phyloP scores from a whole-genome alignment of 371 early-diverging fungal genomes.

The Apophysomyces variabilis region DNA sequence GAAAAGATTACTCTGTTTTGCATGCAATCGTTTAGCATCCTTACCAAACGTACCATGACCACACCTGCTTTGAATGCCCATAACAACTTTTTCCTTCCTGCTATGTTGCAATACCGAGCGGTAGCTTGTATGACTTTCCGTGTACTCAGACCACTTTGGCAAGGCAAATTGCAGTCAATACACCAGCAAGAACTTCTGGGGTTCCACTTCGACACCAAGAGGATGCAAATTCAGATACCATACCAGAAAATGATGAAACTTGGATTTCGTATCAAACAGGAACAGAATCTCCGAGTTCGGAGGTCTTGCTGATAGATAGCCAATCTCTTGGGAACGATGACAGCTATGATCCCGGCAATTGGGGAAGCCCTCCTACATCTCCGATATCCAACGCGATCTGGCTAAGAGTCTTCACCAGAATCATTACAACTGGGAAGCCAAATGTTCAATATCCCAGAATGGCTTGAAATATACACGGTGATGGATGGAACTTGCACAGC shows the following conservation, averaged over 20 bases:
- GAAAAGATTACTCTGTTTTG: no score
- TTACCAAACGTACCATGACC: no score
- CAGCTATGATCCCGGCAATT: slow-evolving; percentile 19
- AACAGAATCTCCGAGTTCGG: no score
- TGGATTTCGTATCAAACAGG: not conserved
- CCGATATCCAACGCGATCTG: slow-evolving; percentile 21
- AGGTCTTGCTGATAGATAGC: slow-evolving; percentile 21
- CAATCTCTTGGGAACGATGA: slow-evolving; percentile 20
- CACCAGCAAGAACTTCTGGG: slow-evolving; percentile 20
- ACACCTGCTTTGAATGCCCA: no score
- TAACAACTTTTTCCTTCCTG: no score
- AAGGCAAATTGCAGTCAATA: slow-evolving; percentile 12
- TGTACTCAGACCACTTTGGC: no score
- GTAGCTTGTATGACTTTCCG: no score
- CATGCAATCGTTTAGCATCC: no score
- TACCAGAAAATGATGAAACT: slow-evolving; percentile 12
- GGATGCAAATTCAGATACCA: slow-evolving; percentile 21
- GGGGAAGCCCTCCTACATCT: slow-evolving; percentile 26
- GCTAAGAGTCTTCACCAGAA: not conserved
- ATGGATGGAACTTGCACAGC: not conserved
- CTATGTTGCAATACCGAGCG: no score
- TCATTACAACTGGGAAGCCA: slow-evolving; percentile 12
- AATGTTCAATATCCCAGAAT: not conserved
- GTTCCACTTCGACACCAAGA: slow-evolving; percentile 18
- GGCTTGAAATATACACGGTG: slow-evolving; percentile 6